Conservation (phyloP, 805 yeast species). For the Lipomyces sp. region DNA sequence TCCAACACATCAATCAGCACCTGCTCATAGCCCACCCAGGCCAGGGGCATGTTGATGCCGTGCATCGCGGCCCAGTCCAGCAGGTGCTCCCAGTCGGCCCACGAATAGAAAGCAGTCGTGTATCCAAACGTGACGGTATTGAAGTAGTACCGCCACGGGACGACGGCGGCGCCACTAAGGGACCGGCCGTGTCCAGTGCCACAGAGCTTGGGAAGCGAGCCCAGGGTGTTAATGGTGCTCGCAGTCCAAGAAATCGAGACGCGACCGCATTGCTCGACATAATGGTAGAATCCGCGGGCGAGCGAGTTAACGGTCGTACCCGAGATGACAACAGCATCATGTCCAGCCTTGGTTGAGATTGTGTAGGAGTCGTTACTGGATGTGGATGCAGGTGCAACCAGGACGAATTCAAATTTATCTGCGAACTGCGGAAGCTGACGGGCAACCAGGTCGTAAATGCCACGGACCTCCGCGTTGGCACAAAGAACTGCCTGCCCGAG, state of each 20-base stretch:
- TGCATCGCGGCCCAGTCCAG: conserved; percentile 6
- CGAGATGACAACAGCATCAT: background rate
- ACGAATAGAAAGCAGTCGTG: background rate
- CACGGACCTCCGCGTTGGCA: background rate
- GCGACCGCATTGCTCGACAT: background rate
- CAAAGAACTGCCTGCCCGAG: background rate
- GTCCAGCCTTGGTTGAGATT: background rate
- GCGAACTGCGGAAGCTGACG: background rate
- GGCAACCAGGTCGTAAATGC: background rate
- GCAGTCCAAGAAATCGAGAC: conserved; percentile 1
- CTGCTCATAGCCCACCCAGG: conserved; percentile 1
- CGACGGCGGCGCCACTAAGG: background rate
- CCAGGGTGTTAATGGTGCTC: background rate
- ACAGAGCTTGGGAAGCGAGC: background rate
- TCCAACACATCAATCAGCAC: background rate
- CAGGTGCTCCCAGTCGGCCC: conserved; percentile 5
- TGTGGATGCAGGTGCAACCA: background rate
- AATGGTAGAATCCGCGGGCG: background rate
- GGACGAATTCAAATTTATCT: background rate
- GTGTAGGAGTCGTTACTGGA: background rate
- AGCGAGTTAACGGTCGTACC: background rate
- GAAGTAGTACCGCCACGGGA: conserved; percentile 1
- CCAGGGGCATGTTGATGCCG: conserved; percentile 2
- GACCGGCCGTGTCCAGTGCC: background rate
- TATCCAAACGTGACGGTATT: conserved; percentile 3